Evolutionary conservation across 2,329 filamentous ascomycete species (phyloP).

Genomic region (Beauveria varroae): DNA sequence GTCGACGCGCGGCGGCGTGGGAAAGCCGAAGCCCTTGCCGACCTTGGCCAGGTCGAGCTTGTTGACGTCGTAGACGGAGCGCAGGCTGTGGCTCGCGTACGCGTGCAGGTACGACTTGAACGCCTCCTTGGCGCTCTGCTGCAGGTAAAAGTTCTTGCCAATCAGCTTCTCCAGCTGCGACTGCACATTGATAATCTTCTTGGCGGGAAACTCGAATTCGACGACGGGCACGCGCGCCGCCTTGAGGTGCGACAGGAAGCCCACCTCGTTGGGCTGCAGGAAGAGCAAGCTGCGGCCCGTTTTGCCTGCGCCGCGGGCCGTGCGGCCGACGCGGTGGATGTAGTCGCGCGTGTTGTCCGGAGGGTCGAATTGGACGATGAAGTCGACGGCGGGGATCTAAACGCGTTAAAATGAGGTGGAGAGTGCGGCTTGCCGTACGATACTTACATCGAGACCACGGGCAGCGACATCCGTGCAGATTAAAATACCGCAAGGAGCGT

Average conservation of each 20-base stretch:
- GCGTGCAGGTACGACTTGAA: slow-evolving; percentile 91
- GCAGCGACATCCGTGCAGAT: slow-evolving; percentile 97
- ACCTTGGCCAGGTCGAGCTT: slow-evolving; percentile 79
- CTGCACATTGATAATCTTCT: slow-evolving; percentile 87
- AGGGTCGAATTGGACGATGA: slow-evolving; percentile 93
- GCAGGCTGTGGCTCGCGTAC: slow-evolving; percentile 66
- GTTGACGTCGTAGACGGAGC: slow-evolving; percentile 65
- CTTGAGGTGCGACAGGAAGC: slow-evolving; percentile 86
- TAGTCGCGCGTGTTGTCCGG: slow-evolving; percentile 87
- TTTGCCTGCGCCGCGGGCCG: slow-evolving; percentile 73
- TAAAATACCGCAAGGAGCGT: slow-evolving; percentile 70
- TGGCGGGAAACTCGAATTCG: slow-evolving; percentile 89
- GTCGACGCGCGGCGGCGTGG: slow-evolving; percentile 72
- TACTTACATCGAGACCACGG: slow-evolving; percentile 73
- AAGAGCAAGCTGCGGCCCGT: slow-evolving; percentile 91
- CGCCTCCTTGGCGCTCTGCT: slow-evolving; percentile 72
- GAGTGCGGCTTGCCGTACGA: background rate
- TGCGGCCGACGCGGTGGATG: slow-evolving; percentile 93
- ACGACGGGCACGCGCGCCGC: slow-evolving; percentile 87
- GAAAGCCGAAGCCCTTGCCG: slow-evolving; percentile 76
- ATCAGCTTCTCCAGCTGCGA: slow-evolving; percentile 92
- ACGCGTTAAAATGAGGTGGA: background rate
- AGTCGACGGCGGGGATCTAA: slow-evolving; percentile 86
- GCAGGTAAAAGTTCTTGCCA: slow-evolving; percentile 91
- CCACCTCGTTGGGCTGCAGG: slow-evolving; percentile 83